Conservation (phyloP, 306 rosid species). For the Cucurbita maxima region DNA sequence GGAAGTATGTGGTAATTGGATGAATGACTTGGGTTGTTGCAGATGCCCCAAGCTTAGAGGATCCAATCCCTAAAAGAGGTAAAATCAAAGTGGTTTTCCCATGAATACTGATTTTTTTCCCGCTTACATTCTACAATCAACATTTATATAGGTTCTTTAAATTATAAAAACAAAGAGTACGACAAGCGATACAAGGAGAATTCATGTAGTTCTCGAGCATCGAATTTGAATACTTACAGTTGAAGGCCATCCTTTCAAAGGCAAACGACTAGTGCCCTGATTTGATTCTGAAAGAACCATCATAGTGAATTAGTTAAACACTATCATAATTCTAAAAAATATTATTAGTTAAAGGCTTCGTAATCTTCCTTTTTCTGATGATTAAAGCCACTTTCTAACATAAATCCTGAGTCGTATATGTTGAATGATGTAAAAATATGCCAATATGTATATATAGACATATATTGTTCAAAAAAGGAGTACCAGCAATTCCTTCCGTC, state of each 20-base stretch:
- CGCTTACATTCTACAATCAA: neutral
- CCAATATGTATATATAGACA: no score
- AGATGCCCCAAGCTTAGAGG: conserved; percentile 32
- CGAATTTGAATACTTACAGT: conserved; percentile 26
- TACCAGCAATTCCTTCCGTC: conserved; percentile 9
- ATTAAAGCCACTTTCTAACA: no score
- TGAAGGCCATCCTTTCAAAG: conserved; percentile 64
- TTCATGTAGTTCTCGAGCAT: neutral
- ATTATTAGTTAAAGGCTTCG: no score
- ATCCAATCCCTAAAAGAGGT: conserved; percentile 40
- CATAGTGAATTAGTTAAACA: neutral
- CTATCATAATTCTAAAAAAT: no score
- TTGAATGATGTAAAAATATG: no score
- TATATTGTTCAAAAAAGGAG: conserved; percentile 5
- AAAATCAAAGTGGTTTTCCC: neutral
- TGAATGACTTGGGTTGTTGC: conserved; percentile 30
- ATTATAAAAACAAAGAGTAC: neutral
- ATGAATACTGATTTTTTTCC: neutral
- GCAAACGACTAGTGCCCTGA: conserved; percentile 42
- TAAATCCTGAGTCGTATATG: no score
- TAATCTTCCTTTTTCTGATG: no score
- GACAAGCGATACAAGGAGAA: neutral
- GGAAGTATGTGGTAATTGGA: conserved; percentile 36
- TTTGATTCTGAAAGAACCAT: conserved; percentile 31
- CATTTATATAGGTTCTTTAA: neutral